These are phyloP conservation scores for Fagus crenata DNA, from an alignment of 306 rosid genomes.

Conservation along the genomic window DNA sequence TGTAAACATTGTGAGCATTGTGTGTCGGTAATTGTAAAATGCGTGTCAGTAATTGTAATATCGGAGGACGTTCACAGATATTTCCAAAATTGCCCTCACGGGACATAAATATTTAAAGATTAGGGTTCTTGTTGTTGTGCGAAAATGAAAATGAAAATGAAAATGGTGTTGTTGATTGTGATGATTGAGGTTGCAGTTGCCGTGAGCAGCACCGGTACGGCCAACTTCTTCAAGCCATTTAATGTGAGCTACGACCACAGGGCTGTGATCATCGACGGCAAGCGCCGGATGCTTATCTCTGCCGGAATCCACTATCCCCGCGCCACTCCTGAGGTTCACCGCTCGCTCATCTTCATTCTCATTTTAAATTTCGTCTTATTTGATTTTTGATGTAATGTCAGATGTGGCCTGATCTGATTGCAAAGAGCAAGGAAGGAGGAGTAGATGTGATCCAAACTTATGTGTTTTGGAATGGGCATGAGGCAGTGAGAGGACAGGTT, in stretches of 20 bases:
- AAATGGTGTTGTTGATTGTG: not conserved
- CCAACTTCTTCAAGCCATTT: slow-evolving; percentile 76
- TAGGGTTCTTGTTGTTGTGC: too few relatives aligned
- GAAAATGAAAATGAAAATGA: too few relatives aligned
- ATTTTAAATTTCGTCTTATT: not conserved
- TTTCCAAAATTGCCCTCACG: too few relatives aligned
- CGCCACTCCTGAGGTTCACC: slow-evolving; percentile 81
- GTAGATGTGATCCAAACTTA: slow-evolving; percentile 91
- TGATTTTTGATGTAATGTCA: slow-evolving; percentile 31
- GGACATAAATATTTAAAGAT: too few relatives aligned
- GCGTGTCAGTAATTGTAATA: too few relatives aligned
- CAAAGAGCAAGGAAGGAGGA: slow-evolving; percentile 95
- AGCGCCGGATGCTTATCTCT: slow-evolving; percentile 89
- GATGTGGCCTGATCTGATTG: slow-evolving; percentile 98
- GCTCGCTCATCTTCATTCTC: not conserved
- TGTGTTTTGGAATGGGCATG: slow-evolving; percentile 87
- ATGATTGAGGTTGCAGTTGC: slow-evolving; percentile 32
- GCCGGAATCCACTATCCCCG: slow-evolving; percentile 98
- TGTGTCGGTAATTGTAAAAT: too few relatives aligned
- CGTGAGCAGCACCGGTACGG: slow-evolving; percentile 4
- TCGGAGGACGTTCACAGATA: too few relatives aligned
- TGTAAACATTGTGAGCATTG: too few relatives aligned
- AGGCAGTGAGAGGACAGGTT: slow-evolving; percentile 91
- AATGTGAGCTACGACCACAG: slow-evolving; percentile 92
- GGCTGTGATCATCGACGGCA: slow-evolving; percentile 78